Percentiles rank a stretch among this genome's conserved stretches.
Evolutionary conservation across 495 filamentous ascomycete genomes (phyloP).

Genomic region (Xylaria scruposa): DNA sequence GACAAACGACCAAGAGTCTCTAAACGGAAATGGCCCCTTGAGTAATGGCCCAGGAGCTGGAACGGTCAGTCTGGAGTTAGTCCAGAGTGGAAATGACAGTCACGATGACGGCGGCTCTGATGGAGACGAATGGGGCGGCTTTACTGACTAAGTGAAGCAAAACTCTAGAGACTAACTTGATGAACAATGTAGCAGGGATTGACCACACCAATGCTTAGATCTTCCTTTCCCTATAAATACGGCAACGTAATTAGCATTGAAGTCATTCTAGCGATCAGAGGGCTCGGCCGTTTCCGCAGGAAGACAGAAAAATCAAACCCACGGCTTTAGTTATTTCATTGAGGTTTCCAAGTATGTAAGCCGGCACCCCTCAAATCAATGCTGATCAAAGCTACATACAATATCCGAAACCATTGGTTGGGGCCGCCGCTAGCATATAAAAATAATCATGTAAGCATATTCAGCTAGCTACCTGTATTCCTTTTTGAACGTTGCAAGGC

Average conservation of each 20-base stretch:
- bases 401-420: no score
- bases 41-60: not conserved
- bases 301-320: no score
- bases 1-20: not conserved
- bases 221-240: not conserved
- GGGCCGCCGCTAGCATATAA: no score
- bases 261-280: no score
- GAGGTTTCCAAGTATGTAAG: no score
- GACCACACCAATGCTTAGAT: not conserved
- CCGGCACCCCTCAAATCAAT: no score
- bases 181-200: not conserved
- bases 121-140: slow-evolving; percentile 56
- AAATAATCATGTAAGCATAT: no score
- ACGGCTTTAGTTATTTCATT: no score
- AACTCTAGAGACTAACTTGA: not conserved
- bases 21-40: not conserved
- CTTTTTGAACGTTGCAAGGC: no score
- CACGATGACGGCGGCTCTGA: slow-evolving; percentile 23
- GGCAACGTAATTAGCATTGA: not conserved
- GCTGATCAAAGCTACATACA: no score
- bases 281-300: no score
- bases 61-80: not conserved
- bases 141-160: slow-evolving; percentile 46
- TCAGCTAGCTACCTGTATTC: no score
- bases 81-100: not conserved